A percentile compares a stretch with the other conserved stretches of the same genome.
Conservation (phyloP, 2,329 filamentous ascomycete genomes). For the Fusarium nygamai region DNA sequence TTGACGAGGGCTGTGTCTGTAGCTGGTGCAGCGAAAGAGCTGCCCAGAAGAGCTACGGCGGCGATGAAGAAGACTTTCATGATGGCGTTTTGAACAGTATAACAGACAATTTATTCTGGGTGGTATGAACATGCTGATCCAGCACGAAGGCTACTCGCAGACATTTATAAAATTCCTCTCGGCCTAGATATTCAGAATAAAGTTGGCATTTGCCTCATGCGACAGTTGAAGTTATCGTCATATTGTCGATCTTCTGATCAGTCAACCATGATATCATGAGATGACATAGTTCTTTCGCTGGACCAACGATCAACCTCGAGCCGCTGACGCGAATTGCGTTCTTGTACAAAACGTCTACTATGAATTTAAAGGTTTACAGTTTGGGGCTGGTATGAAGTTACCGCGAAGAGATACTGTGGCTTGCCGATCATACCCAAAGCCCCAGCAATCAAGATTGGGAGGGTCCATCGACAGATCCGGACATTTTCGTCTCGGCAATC, state of each 20-base stretch:
- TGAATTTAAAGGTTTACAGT: not conserved
- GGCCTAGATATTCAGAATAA: fast-evolving
- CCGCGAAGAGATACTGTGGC: not conserved
- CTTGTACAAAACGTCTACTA: not conserved
- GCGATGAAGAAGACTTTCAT: conserved; percentile 2
- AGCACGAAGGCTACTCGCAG: fast-evolving
- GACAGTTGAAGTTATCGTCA: not conserved
- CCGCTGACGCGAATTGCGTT: not conserved
- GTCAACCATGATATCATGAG: not conserved
- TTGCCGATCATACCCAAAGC: not conserved
- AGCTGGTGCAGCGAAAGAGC: not conserved
- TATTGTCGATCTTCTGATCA: not conserved
- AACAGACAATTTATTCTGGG: not conserved
- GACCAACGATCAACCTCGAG: not conserved
- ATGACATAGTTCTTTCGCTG: not conserved
- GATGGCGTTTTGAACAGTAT: fast-evolving
- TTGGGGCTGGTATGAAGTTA: conserved; percentile 9
- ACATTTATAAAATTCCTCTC: not conserved
- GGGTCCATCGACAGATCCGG: not conserved
- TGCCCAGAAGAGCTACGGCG: not conserved
- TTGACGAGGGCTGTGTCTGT: not conserved
- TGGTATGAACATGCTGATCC: fast-evolving
- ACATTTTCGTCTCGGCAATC: not conserved
- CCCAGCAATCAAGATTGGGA: fast-evolving
- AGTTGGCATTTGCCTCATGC: not conserved